Conservation (phyloP, 371 early-diverging fungal species). For the Massospora cicadina region DNA sequence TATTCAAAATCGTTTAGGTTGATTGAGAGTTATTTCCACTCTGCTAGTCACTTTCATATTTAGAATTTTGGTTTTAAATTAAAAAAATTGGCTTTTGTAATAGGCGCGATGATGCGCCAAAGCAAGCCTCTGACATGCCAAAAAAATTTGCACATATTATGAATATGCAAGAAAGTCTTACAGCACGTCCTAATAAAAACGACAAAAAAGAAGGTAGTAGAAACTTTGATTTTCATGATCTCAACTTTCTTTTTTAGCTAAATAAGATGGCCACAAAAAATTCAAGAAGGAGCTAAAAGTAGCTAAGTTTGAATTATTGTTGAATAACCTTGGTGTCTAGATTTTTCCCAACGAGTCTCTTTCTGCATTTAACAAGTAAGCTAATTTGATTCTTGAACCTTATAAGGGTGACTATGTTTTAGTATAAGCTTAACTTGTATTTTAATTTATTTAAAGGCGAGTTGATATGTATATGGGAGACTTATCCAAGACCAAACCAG, state of each 20-base stretch:
- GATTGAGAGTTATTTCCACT: neutral
- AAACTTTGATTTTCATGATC: neutral
- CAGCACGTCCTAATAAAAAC: neutral
- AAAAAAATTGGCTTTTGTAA: neutral
- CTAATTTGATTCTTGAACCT: too few species aligned
- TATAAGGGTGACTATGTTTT: too few species aligned
- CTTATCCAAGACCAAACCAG: neutral
- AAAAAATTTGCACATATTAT: neutral
- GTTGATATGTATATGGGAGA: neutral
- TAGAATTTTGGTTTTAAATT: neutral
- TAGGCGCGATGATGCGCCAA: neutral
- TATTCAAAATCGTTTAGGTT: neutral
- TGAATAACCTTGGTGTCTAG: neutral
- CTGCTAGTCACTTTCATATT: neutral
- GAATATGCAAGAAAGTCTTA: neutral
- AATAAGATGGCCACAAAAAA: neutral
- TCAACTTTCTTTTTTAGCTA: neutral
- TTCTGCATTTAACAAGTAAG: neutral
- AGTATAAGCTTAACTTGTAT: neutral
- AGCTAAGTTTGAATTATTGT: neutral
- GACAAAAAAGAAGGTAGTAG: neutral
- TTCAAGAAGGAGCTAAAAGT: neutral
- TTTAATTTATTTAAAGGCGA: neutral
- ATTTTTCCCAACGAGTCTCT: neutral
- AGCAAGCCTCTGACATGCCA: neutral